These are phyloP conservation scores for Colletotrichum shisoi DNA, from an alignment of 2,329 filamentous ascomycete species.

Conservation along the genomic window DNA sequence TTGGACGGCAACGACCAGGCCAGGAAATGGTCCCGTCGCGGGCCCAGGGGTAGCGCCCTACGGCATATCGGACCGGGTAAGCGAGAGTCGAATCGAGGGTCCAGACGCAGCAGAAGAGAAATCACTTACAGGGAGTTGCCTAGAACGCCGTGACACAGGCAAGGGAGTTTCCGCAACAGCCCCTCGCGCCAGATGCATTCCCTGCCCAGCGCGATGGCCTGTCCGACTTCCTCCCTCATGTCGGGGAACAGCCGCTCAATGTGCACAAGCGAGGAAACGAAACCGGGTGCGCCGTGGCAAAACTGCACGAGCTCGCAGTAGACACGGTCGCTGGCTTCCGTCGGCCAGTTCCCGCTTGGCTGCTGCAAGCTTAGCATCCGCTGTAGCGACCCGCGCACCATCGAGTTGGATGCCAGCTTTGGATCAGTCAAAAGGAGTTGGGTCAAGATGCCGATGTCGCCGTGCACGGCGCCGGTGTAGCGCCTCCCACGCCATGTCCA, in stretches of 20 bases:
- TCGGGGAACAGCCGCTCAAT: constrained; percentile 64
- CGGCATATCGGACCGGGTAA: not conserved
- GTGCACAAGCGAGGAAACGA: constrained; percentile 65
- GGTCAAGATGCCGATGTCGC: constrained; percentile 73
- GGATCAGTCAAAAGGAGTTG: constrained; percentile 69
- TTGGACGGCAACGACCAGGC: constrained; percentile 65
- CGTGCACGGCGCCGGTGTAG: constrained; percentile 73
- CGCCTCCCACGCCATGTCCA: constrained; percentile 71
- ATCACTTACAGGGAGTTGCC: constrained; percentile 66
- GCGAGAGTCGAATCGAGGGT: not conserved
- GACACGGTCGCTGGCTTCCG: constrained; percentile 3
- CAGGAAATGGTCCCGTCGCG: constrained; percentile 62
- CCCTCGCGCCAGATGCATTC: constrained; percentile 65
- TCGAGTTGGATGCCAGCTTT: constrained; percentile 60
- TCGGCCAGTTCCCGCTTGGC: constrained; percentile 70
- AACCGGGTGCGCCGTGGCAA: constrained; percentile 73
- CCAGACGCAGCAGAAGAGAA: not conserved
- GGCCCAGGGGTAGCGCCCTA: constrained; percentile 47
- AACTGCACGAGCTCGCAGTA: constrained; percentile 64
- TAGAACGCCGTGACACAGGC: constrained; percentile 70
- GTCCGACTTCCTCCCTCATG: constrained; percentile 62
- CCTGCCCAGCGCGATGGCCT: constrained; percentile 61
- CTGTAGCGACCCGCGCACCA: constrained; percentile 61
- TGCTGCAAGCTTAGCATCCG: constrained; percentile 67
- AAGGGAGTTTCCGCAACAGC: constrained; percentile 70